These are phyloP conservation scores for Flaveria linearis DNA, from an alignment of 129 eudicot species.

Conservation along the genomic window DNA sequence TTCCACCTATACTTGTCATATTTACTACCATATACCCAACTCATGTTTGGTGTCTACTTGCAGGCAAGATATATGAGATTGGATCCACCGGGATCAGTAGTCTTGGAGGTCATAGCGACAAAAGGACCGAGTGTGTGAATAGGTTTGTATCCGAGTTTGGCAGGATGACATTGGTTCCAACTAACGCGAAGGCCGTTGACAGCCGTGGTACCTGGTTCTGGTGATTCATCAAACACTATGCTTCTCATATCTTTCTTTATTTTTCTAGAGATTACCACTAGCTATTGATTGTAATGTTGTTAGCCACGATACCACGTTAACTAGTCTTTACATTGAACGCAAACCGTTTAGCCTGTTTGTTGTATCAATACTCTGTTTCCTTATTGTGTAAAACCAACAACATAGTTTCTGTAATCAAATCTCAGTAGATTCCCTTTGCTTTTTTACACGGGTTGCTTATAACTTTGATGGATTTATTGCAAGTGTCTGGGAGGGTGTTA, in stretches of 20 bases:
- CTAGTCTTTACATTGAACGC: conserved; percentile 5
- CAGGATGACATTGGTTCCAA: conserved; percentile 77
- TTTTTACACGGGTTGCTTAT: not conserved
- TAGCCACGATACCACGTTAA: conserved; percentile 14
- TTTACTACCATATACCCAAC: not conserved
- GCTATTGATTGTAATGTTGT: conserved; percentile 17
- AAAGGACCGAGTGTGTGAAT: conserved; percentile 75
- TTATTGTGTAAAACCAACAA: conserved; percentile 12
- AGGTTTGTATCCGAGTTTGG: conserved; percentile 67
- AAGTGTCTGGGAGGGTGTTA: not conserved
- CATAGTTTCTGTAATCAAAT: conserved; percentile 8
- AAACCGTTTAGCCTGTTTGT: conserved; percentile 17
- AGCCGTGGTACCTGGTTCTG: conserved; percentile 84
- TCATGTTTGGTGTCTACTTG: conserved; percentile 26
- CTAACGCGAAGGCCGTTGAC: conserved; percentile 84
- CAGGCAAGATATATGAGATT: conserved; percentile 80
- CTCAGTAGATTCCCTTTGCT: not conserved
- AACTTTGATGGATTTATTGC: conserved; percentile 5
- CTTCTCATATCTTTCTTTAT: not conserved
- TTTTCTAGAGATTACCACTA: conserved; percentile 11
- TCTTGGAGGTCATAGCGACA: conserved; percentile 76
- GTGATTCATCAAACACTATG: conserved; percentile 41
- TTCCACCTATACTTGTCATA: not conserved
- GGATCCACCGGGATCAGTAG: conserved; percentile 95
- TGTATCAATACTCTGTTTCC: conserved; percentile 27